Conservation (phyloP, 2,329 filamentous ascomycete genomes). For the Diaporthe sp. region DNA sequence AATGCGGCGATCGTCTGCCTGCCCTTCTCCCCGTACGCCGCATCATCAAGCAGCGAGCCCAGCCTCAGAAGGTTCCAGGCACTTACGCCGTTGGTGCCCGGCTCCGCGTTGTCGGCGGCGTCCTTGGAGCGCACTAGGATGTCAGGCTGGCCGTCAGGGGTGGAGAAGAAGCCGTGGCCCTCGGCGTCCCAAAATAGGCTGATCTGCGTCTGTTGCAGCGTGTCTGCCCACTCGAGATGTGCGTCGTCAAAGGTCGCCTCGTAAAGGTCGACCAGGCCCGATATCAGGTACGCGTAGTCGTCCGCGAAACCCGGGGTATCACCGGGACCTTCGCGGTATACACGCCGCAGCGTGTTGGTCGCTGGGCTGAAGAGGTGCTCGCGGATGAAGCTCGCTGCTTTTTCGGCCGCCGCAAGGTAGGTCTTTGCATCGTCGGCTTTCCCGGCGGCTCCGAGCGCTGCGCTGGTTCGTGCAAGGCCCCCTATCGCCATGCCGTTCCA, state of each 20-base stretch:
- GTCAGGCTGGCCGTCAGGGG: conserved; percentile 70
- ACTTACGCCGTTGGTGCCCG: conserved; percentile 85
- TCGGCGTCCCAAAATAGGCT: conserved; percentile 77
- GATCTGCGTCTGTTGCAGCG: conserved; percentile 81
- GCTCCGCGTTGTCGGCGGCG: conserved; percentile 89
- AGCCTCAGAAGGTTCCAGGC: conserved; percentile 85
- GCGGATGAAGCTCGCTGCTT: conserved; percentile 78
- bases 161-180: conserved; percentile 76
- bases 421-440: conserved; percentile 68
- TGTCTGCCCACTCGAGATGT: conserved; percentile 82
- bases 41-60: conserved; percentile 74
- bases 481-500: conserved; percentile 91
- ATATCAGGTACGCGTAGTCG: conserved; percentile 88
- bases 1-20: conserved; percentile 82
- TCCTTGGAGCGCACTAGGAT: conserved; percentile 87
- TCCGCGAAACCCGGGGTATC: conserved; percentile 83
- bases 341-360: conserved; percentile 75
- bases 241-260: conserved; percentile 81
- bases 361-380: conserved; percentile 76
- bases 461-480: conserved; percentile 77
- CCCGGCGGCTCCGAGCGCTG: conserved; percentile 67
- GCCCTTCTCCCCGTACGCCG: conserved; percentile 72
- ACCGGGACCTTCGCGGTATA: conserved; percentile 76
- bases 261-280: conserved; percentile 84
- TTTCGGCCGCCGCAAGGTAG: conserved; percentile 74